Evolutionary conservation across 1,284 basidiomycete genomes (phyloP).

Genomic region (Moesziomyces globuligerus): DNA sequence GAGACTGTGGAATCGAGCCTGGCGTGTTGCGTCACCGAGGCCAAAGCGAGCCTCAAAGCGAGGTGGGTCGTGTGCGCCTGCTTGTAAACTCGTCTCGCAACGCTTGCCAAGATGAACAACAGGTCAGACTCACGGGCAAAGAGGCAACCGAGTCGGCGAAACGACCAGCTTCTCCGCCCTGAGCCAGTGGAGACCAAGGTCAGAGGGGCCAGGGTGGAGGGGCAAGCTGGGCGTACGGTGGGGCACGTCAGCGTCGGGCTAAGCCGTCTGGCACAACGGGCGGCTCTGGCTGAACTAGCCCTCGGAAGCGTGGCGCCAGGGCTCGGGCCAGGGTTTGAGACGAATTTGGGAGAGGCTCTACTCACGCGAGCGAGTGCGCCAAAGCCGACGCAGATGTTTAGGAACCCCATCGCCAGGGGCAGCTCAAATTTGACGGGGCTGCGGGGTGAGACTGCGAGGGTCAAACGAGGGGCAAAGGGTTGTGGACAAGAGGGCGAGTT

Average conservation of each 20-base stretch:
- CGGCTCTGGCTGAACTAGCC: background rate
- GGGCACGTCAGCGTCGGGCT: background rate
- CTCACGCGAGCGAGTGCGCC: background rate
- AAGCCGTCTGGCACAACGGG: background rate
- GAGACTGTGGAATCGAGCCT: too few species aligned
- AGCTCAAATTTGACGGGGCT: background rate
- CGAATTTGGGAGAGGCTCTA: background rate
- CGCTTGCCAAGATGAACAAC: too few species aligned
- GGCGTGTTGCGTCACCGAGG: background rate
- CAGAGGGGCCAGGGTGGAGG: background rate
- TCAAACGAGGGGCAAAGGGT: background rate
- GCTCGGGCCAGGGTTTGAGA: background rate
- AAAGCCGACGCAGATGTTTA: background rate
- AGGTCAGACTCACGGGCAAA: background rate
- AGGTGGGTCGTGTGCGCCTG: background rate
- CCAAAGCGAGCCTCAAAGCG: background rate
- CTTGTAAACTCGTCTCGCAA: background rate
- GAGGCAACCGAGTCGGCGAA: too few species aligned
- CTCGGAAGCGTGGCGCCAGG: background rate
- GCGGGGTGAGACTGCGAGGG: background rate
- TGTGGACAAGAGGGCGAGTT: too few species aligned
- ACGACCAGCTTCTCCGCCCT: background rate
- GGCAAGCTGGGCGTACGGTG: background rate
- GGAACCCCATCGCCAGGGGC: too few species aligned
- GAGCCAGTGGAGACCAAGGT: too few species aligned